Evolutionary conservation across 495 filamentous ascomycete species (phyloP).

Genomic region (Annulohypoxylon stygium): DNA sequence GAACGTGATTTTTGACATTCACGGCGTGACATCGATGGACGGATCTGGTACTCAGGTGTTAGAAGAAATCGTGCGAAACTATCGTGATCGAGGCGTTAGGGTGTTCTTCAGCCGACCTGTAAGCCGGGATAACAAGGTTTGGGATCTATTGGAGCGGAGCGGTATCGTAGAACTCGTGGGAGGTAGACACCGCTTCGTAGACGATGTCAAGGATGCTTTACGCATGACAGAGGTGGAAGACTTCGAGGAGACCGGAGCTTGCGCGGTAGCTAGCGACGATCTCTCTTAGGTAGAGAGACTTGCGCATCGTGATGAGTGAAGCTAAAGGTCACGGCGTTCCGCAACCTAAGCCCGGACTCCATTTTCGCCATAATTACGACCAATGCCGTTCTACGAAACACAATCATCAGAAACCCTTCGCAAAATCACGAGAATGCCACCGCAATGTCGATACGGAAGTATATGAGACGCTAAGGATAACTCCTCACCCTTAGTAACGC

Average conservation of each 20-base stretch:
- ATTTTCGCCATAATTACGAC: neutral
- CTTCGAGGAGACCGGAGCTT: constrained; percentile 43
- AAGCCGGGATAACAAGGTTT: constrained; percentile 71
- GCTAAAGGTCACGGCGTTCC: neutral
- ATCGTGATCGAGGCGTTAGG: constrained; percentile 76
- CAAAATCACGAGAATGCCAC: neutral
- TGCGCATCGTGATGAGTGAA: neutral
- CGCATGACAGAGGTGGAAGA: constrained; percentile 79
- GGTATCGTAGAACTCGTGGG: constrained; percentile 87
- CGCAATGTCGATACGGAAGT: neutral
- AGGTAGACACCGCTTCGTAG: constrained; percentile 80
- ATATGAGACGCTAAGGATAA: neutral
- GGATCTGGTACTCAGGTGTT: constrained; percentile 93
- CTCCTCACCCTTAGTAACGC: neutral
- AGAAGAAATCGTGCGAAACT: constrained; percentile 85
- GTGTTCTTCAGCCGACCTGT: constrained; percentile 92
- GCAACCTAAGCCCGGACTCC: neutral
- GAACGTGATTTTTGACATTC: constrained; percentile 96
- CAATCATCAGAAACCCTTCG: neutral
- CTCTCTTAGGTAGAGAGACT: constrained; percentile 23
- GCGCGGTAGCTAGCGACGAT: constrained; percentile 39
- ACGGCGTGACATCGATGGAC: constrained; percentile 92
- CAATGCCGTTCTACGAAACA: neutral
- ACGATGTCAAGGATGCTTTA: constrained; percentile 85
- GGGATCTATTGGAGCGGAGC: constrained; percentile 77